These are phyloP conservation scores for Skeletonema costatum DNA, from an alignment of 108 stramenopile species.

Conservation along the genomic window DNA sequence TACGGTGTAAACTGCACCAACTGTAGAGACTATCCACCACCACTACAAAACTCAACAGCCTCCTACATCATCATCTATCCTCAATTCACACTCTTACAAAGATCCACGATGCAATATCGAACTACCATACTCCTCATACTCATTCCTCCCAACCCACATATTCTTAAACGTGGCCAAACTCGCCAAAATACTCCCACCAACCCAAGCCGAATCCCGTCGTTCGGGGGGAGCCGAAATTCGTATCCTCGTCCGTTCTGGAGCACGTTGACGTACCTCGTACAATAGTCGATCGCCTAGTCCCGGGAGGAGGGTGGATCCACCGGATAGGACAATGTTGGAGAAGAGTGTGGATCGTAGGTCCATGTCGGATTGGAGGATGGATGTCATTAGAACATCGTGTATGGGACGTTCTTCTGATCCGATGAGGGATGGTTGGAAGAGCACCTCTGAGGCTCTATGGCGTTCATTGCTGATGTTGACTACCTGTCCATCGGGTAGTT, in stretches of 20 bases:
- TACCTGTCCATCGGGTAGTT: constrained; percentile 92
- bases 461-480: constrained; percentile 86
- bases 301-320: constrained; percentile 92
- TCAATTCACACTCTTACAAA: constrained; percentile 40
- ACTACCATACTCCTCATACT: constrained; percentile 95
- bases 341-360: constrained; percentile 93
- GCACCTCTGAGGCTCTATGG: constrained; percentile 89
- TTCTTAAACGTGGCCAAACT: constrained; percentile 97
- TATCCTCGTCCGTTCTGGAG: constrained; percentile 86
- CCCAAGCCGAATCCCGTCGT: constrained; percentile 88
- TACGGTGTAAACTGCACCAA: background rate
- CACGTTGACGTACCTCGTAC: constrained; percentile 88
- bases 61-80: background rate
- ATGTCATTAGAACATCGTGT: constrained; percentile 82
- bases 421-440: constrained; percentile 93
- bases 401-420: constrained; percentile 92
- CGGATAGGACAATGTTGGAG: constrained; percentile 94
- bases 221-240: constrained; percentile 93
- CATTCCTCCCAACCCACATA: constrained; percentile 95
- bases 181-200: constrained; percentile 96
- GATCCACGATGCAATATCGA: constrained; percentile 78
- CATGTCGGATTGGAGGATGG: constrained; percentile 91
- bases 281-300: constrained; percentile 95
- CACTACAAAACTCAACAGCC: background rate
- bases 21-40: background rate